Evolutionary conservation across 495 filamentous ascomycete species (phyloP).

Genomic region (Tuber magnatum): DNA sequence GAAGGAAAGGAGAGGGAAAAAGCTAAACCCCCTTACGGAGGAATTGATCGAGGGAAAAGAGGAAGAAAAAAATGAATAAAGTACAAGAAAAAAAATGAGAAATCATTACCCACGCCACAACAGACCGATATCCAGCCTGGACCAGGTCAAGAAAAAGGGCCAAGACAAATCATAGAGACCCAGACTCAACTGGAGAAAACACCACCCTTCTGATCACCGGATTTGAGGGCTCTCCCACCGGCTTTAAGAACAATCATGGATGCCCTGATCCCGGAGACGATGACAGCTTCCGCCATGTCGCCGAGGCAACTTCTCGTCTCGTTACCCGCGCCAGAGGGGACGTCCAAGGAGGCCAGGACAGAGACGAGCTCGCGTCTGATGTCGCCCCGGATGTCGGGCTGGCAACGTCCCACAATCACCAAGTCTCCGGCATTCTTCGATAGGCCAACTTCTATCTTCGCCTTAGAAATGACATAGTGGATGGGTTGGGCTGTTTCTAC

Average conservation of each 20-base stretch:
- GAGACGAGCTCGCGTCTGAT: constrained; percentile 38
- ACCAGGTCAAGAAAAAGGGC: neutral
- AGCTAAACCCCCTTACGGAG: no score
- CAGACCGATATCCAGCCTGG: neutral
- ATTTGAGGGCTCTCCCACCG: constrained; percentile 40
- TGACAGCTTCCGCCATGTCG: constrained; percentile 56
- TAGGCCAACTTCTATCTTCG: constrained; percentile 56
- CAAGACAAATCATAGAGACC: neutral
- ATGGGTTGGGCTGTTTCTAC: constrained; percentile 33
- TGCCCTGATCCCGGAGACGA: constrained; percentile 55
- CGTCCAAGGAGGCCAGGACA: constrained; percentile 27
- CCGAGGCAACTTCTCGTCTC: constrained; percentile 62
- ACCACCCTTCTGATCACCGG: constrained; percentile 6
- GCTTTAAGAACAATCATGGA: constrained; percentile 78
- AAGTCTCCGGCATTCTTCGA: constrained; percentile 69
- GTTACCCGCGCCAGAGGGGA: constrained; percentile 39
- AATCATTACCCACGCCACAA: neutral
- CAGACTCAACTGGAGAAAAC: neutral
- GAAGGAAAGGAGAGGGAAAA: no score
- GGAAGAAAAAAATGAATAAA: neutral
- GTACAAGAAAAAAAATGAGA: neutral
- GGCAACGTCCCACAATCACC: constrained; percentile 62
- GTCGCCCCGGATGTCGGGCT: constrained; percentile 27
- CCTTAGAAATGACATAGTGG: constrained; percentile 44
- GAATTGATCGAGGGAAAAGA: no score